phyloP scores from a whole-genome alignment of 148 eudicot genomes.

The Cornus suecica region DNA sequence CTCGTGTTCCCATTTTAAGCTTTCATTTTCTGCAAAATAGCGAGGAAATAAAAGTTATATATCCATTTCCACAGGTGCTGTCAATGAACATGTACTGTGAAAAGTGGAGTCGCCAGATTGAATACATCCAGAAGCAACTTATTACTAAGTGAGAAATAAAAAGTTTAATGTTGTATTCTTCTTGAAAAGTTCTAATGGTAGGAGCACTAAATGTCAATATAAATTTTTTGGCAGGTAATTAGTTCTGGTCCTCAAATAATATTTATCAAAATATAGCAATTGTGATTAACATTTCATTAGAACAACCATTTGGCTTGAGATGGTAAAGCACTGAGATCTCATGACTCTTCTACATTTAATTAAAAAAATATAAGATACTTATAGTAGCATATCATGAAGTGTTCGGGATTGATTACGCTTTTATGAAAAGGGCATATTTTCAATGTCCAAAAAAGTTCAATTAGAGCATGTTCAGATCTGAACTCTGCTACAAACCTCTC shows the following conservation, averaged over 20 bases:
- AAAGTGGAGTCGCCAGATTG: neutral
- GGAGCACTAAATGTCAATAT: neutral
- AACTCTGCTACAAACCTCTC: neutral
- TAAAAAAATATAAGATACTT: neutral
- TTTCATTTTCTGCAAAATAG: neutral
- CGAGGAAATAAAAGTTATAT: neutral
- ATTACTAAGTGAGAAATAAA: neutral
- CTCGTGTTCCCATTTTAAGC: constrained; percentile 2
- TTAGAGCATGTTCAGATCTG: neutral
- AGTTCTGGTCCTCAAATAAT: neutral
- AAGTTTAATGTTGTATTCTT: neutral
- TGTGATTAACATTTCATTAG: too few relatives aligned
- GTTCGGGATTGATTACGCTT: neutral
- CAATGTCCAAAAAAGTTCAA: neutral
- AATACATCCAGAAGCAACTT: neutral
- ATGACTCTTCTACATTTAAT: too few relatives aligned
- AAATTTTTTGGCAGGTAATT: neutral
- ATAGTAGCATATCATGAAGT: too few relatives aligned
- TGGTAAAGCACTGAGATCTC: neutral
- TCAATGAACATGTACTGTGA: neutral
- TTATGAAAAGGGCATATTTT: neutral
- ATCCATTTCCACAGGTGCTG: neutral
- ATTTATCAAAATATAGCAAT: neutral
- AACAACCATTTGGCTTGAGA: neutral
- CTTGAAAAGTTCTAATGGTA: neutral